These are phyloP conservation scores for Carex pumila DNA, from an alignment of 176 grass and related monocot species.

Conservation along the genomic window DNA sequence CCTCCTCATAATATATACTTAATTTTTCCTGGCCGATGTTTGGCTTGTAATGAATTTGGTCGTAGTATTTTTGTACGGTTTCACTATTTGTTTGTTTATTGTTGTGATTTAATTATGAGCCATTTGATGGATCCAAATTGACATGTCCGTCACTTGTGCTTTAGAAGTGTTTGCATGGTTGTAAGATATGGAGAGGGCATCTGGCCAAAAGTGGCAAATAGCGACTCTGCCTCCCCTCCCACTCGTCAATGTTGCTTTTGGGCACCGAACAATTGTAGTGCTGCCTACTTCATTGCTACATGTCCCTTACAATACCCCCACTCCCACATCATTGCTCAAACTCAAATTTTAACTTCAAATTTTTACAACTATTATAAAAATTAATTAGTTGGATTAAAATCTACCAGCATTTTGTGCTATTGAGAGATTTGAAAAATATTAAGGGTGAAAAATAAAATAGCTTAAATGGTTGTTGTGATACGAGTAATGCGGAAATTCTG, in stretches of 20 bases:
- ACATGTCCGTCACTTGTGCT: neutral
- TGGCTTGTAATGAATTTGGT: too few relatives aligned
- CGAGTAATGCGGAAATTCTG: too few relatives aligned
- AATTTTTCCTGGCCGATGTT: too few relatives aligned
- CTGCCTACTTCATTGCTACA: neutral
- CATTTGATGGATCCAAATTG: neutral
- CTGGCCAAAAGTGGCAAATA: constrained; percentile 1
- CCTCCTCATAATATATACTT: too few relatives aligned
- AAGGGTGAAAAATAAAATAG: too few relatives aligned
- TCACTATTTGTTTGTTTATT: neutral
- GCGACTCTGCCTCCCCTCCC: neutral
- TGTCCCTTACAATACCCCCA: neutral
- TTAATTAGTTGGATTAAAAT: too few relatives aligned
- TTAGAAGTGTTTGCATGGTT: neutral
- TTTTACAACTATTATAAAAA: too few relatives aligned
- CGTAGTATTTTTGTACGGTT: neutral
- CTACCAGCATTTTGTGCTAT: too few relatives aligned
- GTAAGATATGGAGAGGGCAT: neutral
- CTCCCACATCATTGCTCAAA: neutral
- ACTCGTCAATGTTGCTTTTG: constrained; percentile 3
- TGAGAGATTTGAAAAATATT: too few relatives aligned
- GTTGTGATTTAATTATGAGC: neutral
- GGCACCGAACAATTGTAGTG: neutral
- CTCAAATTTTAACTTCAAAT: neutral
- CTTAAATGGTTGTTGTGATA: too few relatives aligned